Conservation (phyloP, 345 rosid species). For the Boechera divaricarpa region DNA sequence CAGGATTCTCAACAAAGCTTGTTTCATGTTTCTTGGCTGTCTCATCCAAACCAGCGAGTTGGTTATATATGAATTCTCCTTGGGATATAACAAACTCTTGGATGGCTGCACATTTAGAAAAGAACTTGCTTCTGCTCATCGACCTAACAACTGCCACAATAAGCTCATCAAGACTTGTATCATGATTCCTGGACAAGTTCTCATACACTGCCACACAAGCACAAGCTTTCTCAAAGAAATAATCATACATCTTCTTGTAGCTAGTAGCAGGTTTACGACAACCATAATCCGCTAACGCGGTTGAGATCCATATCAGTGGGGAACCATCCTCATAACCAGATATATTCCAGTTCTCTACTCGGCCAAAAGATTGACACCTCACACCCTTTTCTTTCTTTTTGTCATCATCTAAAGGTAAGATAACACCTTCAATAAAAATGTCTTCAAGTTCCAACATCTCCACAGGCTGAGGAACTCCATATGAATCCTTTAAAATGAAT, state of each 20-base stretch:
- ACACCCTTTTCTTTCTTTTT: conserved; percentile 52
- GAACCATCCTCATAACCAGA: conserved; percentile 72
- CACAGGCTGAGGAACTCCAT: conserved; percentile 49
- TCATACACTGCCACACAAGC: conserved; percentile 62
- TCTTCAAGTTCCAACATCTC: conserved; percentile 65
- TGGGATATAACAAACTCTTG: conserved; percentile 58
- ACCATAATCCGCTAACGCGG: conserved; percentile 59
- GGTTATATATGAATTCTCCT: conserved; percentile 69
- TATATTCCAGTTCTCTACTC: conserved; percentile 60
- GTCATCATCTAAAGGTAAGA: conserved; percentile 55
- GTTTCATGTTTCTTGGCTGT: conserved; percentile 56
- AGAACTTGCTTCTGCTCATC: conserved; percentile 57
- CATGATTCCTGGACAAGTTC: conserved; percentile 54
- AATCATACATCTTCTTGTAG: conserved; percentile 58
- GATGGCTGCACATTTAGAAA: conserved; percentile 48
- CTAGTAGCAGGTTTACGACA: conserved; percentile 55
- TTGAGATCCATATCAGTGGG: conserved; percentile 67
- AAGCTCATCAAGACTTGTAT: conserved; percentile 62
- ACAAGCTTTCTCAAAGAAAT: conserved; percentile 60
- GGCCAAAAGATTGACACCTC: conserved; percentile 59
- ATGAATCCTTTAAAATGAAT: conserved; percentile 51
- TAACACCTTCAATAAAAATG: conserved; percentile 56
- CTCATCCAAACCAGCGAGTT: conserved; percentile 67
- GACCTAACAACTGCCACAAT: conserved; percentile 63
- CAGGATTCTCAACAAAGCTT: conserved; percentile 53